Base-by-base conservation (phyloP, 2,329 filamentous ascomycete genomes). In the Hypoxylon sp. region DNA sequence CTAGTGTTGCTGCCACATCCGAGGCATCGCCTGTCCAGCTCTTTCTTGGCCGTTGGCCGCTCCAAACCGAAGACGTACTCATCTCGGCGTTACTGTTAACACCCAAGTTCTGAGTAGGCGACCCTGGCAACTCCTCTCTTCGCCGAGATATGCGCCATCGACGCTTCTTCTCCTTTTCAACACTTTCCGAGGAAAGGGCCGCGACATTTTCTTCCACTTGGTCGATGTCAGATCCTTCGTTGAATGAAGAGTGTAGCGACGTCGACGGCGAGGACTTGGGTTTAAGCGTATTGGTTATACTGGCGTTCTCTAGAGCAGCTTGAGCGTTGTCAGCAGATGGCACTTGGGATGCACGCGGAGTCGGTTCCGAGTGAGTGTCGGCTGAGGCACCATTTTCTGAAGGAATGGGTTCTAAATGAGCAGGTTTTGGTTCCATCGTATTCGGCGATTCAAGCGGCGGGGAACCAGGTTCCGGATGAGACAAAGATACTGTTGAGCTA, bases 221-320 rank as follows among this genome's bases (percentile, higher is more conserved):
- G 65, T 97, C 93, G 28, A 89, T 75, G 73, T 97, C 93, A 0
- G 93, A 97, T 20, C 89, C 87, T 68, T 96, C 93, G 22, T 94
- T 95, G 67, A 88, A 87, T 0, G 85, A 88, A 26, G 92, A 94
- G 69, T 91, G 88, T 61, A 93, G 82, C 0, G 93, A 97, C 2
- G 89, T 87, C 0, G 91, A 87, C 0, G 92, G 92, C 0, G 93
- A 97, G 62, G 85, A 84, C 66, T 88, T 87, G 0, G 89, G 87
- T 68, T 87, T 89, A 30, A 94, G 75, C 0, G 85, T 74, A 53
- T 78, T 74, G 3, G 77, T 84, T 56, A 73, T 74, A 52, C 78
- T 74, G 3, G 77, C 84, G 58, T 73, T 72, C 71, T 80, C 78
- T 64, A 82, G 77, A 55, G 79, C 75, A 57, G 81, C 77, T 53